Evolutionary conservation across 192 early-diverging fungal species (phyloP), one percentile per base, ranked within the genome.

Genomic region (Globomyces pollinis-pini): DNA sequence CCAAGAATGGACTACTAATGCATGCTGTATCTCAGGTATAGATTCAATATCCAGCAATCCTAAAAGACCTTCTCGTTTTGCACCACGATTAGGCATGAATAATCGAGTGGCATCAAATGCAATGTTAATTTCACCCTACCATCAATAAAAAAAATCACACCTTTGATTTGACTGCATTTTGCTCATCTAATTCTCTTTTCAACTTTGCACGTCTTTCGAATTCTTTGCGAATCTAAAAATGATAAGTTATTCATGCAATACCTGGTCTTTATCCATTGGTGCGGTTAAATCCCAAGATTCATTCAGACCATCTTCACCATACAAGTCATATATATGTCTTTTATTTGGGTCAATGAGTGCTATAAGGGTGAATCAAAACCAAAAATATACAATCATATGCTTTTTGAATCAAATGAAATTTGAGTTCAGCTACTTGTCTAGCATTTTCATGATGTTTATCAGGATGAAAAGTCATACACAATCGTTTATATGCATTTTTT

Each of bases 241-340:
- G n/a, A n/a, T n/a, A 56, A 53, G 15, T 59, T 60, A 16, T 28
- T 52, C 12, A 26, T 26, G 2, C 3, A 21, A 12, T 34, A 72
- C 65, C 50, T 68, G 68, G 39, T 74, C 66, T 39, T 35, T 64
- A 21, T 55, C 20, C 8, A 67, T 50, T 23, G 68, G 63, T 0
- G 58, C 45, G 12, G 64, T 61, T 15, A 81, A 58, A 24, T 81
- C 79, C 79, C 79, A 81, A 38, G 65, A 56, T 12, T 39, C 57
- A n/a, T 67, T 50, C 4, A 77, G 45, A 1, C 66, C 79, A 18
- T 78, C 72, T 9, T 57, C 62, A 4, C 79, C 79, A 47, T 78
- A 81, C 20, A 62, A 43, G 39, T 81, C 71, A 54, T 81, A 81
- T 44, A 80, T 74, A 59, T 80, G 78, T 16, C 78, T 66, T 45